phyloP scores from a whole-genome alignment of 1,284 basidiomycete species.

The Chalciporus piperatoides region DNA sequence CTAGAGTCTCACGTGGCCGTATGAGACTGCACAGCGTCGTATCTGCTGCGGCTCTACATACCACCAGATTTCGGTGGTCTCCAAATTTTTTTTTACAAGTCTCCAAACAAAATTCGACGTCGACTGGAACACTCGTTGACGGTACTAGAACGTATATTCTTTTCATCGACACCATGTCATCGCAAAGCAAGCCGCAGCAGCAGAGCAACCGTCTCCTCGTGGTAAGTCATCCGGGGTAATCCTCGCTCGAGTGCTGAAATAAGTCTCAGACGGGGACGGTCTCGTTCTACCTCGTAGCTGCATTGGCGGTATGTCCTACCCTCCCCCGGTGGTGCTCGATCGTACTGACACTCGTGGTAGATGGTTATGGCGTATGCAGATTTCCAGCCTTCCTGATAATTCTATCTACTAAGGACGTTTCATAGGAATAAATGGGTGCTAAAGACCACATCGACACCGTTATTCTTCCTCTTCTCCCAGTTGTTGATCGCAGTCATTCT shows the following conservation, averaged over 20 bases:
- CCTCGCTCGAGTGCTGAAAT: constrained; percentile 7
- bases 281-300: constrained; percentile 77
- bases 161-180: constrained; percentile 18
- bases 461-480: constrained; percentile 85
- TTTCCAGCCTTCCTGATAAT: constrained; percentile 4
- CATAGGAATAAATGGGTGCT: constrained; percentile 79
- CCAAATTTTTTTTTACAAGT: not conserved
- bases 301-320: constrained; percentile 63
- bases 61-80: too few relatives aligned
- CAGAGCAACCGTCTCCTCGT: constrained; percentile 31
- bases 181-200: constrained; percentile 28
- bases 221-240: constrained; percentile 19
- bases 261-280: constrained; percentile 57
- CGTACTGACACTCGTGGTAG: constrained; percentile 38
- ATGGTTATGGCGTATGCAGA: constrained; percentile 74
- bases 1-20: not conserved
- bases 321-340: not conserved
- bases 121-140: not conserved
- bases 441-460: constrained; percentile 60
- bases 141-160: not conserved
- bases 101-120: not conserved
- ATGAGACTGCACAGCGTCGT: not conserved
- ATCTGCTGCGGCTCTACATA: not conserved
- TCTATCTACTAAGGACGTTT: constrained; percentile 10
- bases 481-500: constrained; percentile 74